Evolutionary conservation across 177 flowering plant genomes (phyloP).

Genomic region (Vitis hybrid): DNA sequence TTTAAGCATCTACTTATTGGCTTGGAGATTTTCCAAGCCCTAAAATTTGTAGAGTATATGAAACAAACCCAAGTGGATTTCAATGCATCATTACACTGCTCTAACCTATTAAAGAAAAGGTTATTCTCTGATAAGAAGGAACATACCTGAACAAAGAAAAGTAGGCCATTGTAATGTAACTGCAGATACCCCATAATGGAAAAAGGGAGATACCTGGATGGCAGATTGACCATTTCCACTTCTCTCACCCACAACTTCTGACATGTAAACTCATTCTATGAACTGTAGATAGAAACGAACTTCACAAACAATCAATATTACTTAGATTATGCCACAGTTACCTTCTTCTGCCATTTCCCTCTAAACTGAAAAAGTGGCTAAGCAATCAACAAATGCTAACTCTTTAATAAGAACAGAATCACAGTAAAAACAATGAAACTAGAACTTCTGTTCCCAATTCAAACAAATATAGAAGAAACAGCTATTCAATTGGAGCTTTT

Average conservation of each 20-base stretch:
- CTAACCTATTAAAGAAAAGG: background rate
- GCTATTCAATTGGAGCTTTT: background rate
- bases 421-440: background rate
- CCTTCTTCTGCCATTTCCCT: background rate
- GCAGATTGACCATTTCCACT: background rate
- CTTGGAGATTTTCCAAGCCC: too few relatives aligned
- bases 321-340: background rate
- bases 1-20: too few relatives aligned
- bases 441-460: background rate
- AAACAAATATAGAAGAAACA: background rate
- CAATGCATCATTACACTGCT: background rate
- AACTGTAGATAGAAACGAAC: background rate
- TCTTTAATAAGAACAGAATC: background rate
- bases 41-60: background rate
- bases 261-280: background rate
- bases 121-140: background rate
- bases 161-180: background rate
- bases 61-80: background rate
- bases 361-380: background rate
- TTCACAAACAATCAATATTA: background rate
- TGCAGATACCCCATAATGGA: background rate
- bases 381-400: background rate
- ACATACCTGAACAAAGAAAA: background rate
- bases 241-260: background rate
- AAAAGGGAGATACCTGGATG: background rate